Conservation (phyloP, 768 basidiomycete genomes). For the Lanmaoa pseudosensibilis region DNA sequence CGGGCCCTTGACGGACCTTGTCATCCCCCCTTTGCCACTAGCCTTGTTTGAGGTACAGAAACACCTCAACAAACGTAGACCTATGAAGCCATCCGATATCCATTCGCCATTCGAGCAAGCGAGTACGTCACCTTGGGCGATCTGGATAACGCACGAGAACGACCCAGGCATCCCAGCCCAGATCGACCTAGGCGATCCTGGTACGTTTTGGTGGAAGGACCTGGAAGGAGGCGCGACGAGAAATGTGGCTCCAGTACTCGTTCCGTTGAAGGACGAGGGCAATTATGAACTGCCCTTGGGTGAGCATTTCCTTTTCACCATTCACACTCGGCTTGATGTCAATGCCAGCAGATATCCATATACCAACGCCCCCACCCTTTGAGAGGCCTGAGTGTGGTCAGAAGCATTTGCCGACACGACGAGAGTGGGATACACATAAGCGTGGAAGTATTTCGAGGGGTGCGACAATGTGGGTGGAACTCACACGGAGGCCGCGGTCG, state of each 20-base stretch:
- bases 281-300: neutral
- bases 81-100: slow-evolving; percentile 1
- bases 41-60: slow-evolving; percentile 7
- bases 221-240: neutral
- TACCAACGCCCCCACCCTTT: too few relatives aligned
- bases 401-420: too few relatives aligned
- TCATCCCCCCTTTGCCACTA: slow-evolving; percentile 1
- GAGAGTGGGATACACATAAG: rapidly evolving
- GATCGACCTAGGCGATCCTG: neutral
- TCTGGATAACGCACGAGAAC: neutral
- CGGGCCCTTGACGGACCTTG: neutral
- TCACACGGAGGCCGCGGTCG: neutral
- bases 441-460: neutral
- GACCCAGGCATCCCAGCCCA: neutral
- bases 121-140: neutral
- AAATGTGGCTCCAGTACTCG: neutral
- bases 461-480: neutral
- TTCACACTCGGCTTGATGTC: neutral
- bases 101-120: slow-evolving; percentile 2
- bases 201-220: slow-evolving; percentile 14
- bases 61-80: neutral
- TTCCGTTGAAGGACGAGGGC: neutral
- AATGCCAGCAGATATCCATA: neutral
- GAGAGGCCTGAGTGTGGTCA: too few relatives aligned
- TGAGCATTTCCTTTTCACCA: neutral